Conservation (phyloP, 2,329 filamentous ascomycete species). For the Paecilomyces niveus region DNA sequence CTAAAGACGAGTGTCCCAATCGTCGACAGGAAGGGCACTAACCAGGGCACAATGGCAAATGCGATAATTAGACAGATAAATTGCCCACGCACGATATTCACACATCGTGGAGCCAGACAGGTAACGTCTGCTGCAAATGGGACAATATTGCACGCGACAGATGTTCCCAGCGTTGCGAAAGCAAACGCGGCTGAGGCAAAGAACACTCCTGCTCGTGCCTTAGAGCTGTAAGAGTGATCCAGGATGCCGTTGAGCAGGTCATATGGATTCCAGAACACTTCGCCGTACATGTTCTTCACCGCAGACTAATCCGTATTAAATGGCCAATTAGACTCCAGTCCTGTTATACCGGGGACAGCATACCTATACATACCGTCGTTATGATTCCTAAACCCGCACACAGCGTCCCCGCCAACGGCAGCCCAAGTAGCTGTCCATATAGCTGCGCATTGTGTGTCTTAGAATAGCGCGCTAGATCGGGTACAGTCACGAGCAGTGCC, state of each 20-base stretch:
- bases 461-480: conserved; percentile 31
- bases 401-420: conserved; percentile 13
- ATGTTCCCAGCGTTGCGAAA: conserved; percentile 15
- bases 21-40: conserved; percentile 10
- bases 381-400: conserved; percentile 17
- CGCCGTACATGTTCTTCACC: conserved; percentile 26
- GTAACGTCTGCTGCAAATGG: conserved; percentile 29
- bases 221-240: conserved; percentile 27
- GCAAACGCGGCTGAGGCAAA: conserved; percentile 19
- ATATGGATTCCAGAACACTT: conserved; percentile 34
- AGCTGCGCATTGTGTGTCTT: conserved; percentile 23
- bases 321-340: not conserved
- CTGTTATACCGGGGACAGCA: not conserved
- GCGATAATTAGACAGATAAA: conserved; percentile 25
- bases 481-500: conserved; percentile 30
- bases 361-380: conserved; percentile 12
- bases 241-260: conserved; percentile 30
- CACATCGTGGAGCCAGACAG: conserved; percentile 21
- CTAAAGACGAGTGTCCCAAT: not conserved
- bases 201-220: conserved; percentile 25
- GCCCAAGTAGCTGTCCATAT: conserved; percentile 18
- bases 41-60: conserved; percentile 25
- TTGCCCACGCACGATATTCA: conserved; percentile 27
- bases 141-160: conserved; percentile 21
- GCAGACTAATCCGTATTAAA: conserved; percentile 17